Conservation (phyloP, 176 grass and related monocot genomes). For the Avena atlantica region DNA sequence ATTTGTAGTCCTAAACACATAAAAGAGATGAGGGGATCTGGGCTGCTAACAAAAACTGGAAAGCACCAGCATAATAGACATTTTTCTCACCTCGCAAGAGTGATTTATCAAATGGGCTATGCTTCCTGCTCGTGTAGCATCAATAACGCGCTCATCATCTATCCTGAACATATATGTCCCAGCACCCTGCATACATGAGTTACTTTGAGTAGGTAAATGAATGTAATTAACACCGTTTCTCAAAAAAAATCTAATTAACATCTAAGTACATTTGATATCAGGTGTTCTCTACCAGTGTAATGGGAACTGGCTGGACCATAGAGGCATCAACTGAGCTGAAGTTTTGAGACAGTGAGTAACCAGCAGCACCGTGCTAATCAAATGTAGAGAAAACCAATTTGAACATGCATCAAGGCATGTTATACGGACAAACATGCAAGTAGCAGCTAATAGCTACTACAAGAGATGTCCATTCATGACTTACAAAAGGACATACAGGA, state of each 20-base stretch:
- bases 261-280: conserved; percentile 23
- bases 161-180: conserved; percentile 99
- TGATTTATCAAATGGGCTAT: conserved; percentile 99
- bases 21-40: conserved; percentile 18
- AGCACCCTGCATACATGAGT: conserved; percentile 73
- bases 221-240: neutral
- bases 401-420: neutral
- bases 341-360: conserved; percentile 1
- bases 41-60: conserved; percentile 27
- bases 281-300: neutral
- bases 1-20: conserved; percentile 7
- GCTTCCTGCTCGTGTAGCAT: conserved; percentile 92
- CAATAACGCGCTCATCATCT: conserved; percentile 95
- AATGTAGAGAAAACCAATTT: neutral
- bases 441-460: neutral
- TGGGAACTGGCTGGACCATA: neutral
- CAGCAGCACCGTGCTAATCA: neutral
- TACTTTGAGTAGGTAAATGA: conserved; percentile 29
- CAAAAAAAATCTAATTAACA: neutral
- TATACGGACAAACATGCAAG: neutral
- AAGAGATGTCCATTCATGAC: conserved; percentile 9
- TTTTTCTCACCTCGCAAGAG: conserved; percentile 88
- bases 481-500: neutral
- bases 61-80: conserved; percentile 30
- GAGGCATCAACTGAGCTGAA: neutral